Percentiles rank a stretch among this genome's conserved stretches.
Conservation (phyloP, 306 rosid genomes). For the Quercus suber region DNA sequence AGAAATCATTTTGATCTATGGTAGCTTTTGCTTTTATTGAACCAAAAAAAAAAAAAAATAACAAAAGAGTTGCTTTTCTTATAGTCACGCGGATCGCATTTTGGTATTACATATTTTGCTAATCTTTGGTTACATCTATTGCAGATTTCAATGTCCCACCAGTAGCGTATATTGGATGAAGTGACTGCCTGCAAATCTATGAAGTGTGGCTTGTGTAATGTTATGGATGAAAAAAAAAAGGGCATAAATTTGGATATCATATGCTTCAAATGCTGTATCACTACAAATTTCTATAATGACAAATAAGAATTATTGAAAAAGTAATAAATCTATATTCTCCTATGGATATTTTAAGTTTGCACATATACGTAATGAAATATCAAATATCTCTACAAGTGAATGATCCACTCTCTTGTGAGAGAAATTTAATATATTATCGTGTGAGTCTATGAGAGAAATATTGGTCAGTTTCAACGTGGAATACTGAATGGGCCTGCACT, state of each 20-base stretch:
- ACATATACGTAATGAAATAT: too few relatives aligned
- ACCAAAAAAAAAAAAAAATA: too few relatives aligned
- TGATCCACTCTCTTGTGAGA: too few relatives aligned
- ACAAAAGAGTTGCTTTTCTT: too few relatives aligned
- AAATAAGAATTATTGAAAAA: background rate
- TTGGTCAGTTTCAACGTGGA: too few relatives aligned
- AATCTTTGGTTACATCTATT: background rate
- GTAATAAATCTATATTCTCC: background rate
- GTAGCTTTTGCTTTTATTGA: too few relatives aligned
- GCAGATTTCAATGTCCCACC: slow-evolving; percentile 43
- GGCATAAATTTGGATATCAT: background rate
- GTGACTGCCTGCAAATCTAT: background rate
- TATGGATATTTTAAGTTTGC: background rate
- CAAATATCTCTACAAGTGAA: too few relatives aligned
- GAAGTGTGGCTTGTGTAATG: background rate
- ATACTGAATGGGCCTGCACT: too few relatives aligned
- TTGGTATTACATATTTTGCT: background rate
- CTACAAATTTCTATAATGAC: background rate
- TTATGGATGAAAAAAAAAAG: background rate
- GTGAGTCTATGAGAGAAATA: too few relatives aligned
- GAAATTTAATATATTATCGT: too few relatives aligned
- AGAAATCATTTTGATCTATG: too few relatives aligned
- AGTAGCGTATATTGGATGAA: background rate
- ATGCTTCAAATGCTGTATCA: background rate
- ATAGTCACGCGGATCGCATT: background rate